A percentile compares a stretch with the other conserved stretches of the same genome.
Conservation (phyloP, 371 early-diverging fungal species). For the Rhizopus sp. region DNA sequence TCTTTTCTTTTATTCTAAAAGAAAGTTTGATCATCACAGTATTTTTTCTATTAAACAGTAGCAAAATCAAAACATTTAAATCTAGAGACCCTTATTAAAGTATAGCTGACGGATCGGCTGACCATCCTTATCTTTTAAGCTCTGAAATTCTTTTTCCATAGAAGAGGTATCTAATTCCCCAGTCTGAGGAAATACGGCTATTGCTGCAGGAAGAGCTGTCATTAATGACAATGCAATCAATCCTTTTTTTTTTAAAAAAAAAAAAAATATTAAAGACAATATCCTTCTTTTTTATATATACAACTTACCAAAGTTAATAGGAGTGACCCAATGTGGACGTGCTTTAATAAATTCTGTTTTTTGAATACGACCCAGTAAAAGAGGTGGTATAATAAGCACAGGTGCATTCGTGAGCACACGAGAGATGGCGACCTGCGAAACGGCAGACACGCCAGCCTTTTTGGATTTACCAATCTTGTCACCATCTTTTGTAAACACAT, state of each 20-base stretch:
- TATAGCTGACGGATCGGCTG: slow-evolving; percentile 57
- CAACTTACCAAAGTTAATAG: slow-evolving; percentile 62
- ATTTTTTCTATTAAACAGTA: not conserved
- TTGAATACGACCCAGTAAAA: slow-evolving; percentile 67
- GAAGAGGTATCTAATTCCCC: slow-evolving; percentile 45
- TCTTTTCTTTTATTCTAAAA: no score
- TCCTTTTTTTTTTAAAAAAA: slow-evolving; percentile 21
- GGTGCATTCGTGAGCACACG: slow-evolving; percentile 78
- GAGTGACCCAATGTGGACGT: slow-evolving; percentile 56
- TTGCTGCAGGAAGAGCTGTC: slow-evolving; percentile 78
- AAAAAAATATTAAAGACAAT: slow-evolving; percentile 1
- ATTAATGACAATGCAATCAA: slow-evolving; percentile 68
- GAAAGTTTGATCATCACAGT: not conserved
- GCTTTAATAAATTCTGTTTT: slow-evolving; percentile 53
- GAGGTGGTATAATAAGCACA: slow-evolving; percentile 71
- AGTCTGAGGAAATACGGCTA: slow-evolving; percentile 81
- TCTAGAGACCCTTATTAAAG: slow-evolving; percentile 74
- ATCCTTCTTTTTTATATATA: slow-evolving; percentile 7
- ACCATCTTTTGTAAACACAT: slow-evolving; percentile 66
- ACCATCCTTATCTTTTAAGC: slow-evolving; percentile 55
- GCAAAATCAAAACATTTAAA: not conserved
- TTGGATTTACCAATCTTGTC: slow-evolving; percentile 68
- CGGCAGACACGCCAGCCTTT: slow-evolving; percentile 68
- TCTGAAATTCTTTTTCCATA: slow-evolving; percentile 56
- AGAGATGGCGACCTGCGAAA: slow-evolving; percentile 75